These are phyloP conservation scores for Cladophialophora psammophila DNA, from an alignment of 2,329 filamentous ascomycete genomes.

Conservation along the genomic window DNA sequence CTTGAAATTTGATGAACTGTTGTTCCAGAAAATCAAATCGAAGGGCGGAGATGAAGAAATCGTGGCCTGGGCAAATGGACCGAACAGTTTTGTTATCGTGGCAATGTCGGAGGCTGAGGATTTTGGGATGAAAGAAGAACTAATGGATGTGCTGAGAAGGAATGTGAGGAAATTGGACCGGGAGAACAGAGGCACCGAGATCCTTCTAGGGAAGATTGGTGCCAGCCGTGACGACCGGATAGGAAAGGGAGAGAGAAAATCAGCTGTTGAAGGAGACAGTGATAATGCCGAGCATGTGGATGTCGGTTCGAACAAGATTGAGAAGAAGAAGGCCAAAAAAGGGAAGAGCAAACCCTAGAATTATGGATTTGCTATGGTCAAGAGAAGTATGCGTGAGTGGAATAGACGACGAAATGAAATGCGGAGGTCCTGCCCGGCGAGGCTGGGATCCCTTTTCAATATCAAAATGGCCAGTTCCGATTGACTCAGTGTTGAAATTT, in stretches of 20 bases:
- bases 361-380: background rate
- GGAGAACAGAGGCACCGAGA: slow-evolving; percentile 57
- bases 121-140: slow-evolving; percentile 70
- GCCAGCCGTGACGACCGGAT: background rate
- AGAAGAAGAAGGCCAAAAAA: slow-evolving; percentile 23
- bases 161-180: slow-evolving; percentile 61
- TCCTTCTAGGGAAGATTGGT: slow-evolving; percentile 49
- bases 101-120: slow-evolving; percentile 77
- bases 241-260: slow-evolving; percentile 7
- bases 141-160: slow-evolving; percentile 72
- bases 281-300: background rate
- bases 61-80: slow-evolving; percentile 83
- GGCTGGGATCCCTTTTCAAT: background rate
- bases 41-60: slow-evolving; percentile 65
- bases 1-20: slow-evolving; percentile 77
- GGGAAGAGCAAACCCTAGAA: slow-evolving; percentile 1
- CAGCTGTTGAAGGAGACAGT: background rate
- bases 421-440: background rate
- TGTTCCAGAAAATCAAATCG: slow-evolving; percentile 76
- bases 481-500: too few species aligned
- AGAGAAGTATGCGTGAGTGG: background rate
- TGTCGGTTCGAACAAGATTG: background rate
- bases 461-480: too few species aligned
- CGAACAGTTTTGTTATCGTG: slow-evolving; percentile 85
- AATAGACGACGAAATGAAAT: background rate